Evolutionary conservation across 2,329 filamentous ascomycete genomes (phyloP).

Genomic region (Ophiostoma himal-ulmi): DNA sequence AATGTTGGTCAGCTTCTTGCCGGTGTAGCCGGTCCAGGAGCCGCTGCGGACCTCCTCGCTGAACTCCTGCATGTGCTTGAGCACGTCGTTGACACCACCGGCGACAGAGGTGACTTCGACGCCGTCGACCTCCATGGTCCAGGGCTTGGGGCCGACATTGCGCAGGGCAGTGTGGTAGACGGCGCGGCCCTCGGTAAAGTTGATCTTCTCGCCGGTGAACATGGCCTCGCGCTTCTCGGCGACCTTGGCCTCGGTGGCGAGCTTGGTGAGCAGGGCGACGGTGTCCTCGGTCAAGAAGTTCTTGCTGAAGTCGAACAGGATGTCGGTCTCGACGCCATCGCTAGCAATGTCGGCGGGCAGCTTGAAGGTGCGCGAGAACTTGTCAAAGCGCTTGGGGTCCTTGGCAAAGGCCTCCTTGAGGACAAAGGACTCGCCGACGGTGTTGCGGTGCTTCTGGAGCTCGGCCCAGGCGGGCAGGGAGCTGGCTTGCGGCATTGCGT

Average conservation of each 20-base stretch:
- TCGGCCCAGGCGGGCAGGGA: slow-evolving; percentile 81
- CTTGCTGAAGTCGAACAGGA: slow-evolving; percentile 98
- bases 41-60: slow-evolving; percentile 90
- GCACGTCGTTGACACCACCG: slow-evolving; percentile 81
- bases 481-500: slow-evolving; percentile 71
- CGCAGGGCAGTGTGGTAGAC: slow-evolving; percentile 93
- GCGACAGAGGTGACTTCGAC: slow-evolving; percentile 86
- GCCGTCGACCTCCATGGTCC: slow-evolving; percentile 79
- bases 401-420: slow-evolving; percentile 89
- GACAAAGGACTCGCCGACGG: slow-evolving; percentile 80
- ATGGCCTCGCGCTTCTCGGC: slow-evolving; percentile 94
- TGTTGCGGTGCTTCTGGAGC: slow-evolving; percentile 85
- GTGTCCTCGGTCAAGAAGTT: slow-evolving; percentile 97
- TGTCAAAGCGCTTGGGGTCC: slow-evolving; percentile 81
- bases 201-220: slow-evolving; percentile 98
- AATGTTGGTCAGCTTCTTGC: slow-evolving; percentile 94
- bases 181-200: slow-evolving; percentile 95
- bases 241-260: slow-evolving; percentile 84
- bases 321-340: slow-evolving; percentile 56
- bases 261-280: slow-evolving; percentile 74
- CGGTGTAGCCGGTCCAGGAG: slow-evolving; percentile 93
- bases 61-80: slow-evolving; percentile 98
- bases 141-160: slow-evolving; percentile 66
- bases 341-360: slow-evolving; percentile 69
- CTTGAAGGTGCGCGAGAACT: slow-evolving; percentile 80